Conservation (phyloP, 139 green algal species). For the Chlamydomonas sp. region DNA sequence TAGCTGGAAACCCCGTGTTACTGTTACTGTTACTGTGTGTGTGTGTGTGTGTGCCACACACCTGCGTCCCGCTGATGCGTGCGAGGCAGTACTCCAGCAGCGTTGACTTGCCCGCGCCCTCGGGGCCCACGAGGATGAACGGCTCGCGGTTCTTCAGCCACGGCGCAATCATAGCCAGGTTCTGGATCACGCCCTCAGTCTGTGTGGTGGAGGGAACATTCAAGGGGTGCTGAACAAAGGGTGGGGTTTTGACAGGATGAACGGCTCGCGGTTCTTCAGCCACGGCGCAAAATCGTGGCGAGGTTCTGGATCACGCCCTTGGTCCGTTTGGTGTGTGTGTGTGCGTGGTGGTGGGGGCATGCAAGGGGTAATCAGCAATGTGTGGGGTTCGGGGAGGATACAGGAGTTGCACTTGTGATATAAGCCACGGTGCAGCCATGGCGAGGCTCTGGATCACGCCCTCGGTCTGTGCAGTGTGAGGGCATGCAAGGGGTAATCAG, state of each 20-base stretch:
- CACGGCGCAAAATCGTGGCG: constrained; percentile 50
- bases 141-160: constrained; percentile 58
- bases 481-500: no score
- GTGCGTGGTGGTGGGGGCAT: no score
- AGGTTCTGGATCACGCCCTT: constrained; percentile 31
- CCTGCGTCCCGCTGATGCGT: constrained; percentile 30
- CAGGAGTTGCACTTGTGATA: no score
- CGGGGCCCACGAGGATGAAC: constrained; percentile 63
- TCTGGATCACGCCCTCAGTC: constrained; percentile 27
- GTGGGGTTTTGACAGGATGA: no score
- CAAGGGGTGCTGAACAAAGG: no score
- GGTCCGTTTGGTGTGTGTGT: no score
- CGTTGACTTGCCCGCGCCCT: constrained; percentile 64
- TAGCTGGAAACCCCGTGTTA: no score
- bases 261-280: constrained; percentile 50
- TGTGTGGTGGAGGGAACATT: no score
- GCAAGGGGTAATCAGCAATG: no score
- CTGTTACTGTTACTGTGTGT: no score
- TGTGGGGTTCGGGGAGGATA: neutral
- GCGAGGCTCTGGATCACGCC: constrained; percentile 33
- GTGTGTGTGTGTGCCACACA: no score
- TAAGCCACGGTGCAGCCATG: constrained; percentile 57
- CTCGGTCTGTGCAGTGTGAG: no score
- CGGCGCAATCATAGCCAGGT: constrained; percentile 42
- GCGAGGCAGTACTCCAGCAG: constrained; percentile 58